Evolutionary conservation across 2,329 filamentous ascomycete species (phyloP).

Genomic region (Hypoxylon sp.): DNA sequence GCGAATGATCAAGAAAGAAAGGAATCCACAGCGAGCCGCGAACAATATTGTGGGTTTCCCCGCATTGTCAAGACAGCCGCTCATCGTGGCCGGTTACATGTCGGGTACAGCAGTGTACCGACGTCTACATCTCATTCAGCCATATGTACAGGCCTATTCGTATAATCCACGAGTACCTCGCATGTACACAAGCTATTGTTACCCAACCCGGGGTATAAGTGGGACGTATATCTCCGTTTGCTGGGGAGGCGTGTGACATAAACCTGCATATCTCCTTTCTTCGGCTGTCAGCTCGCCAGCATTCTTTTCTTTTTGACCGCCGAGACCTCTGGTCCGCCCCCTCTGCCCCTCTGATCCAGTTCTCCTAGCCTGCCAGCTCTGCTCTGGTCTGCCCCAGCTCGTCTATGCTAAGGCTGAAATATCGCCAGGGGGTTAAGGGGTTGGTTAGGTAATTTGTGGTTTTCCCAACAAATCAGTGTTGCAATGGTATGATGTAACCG

Average conservation of each 20-base stretch:
- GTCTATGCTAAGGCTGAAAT: constrained; percentile 20
- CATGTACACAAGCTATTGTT: neutral
- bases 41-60: constrained; percentile 34
- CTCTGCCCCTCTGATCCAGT: neutral
- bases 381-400: neutral
- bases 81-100: constrained; percentile 24
- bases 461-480: constrained; percentile 16
- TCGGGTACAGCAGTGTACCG: neutral
- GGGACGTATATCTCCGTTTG: constrained; percentile 23
- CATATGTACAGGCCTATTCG: too few species aligned
- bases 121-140: too few species aligned
- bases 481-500: constrained; percentile 33
- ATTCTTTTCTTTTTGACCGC: constrained; percentile 1
- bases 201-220: constrained; percentile 20
- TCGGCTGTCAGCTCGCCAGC: neutral
- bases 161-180: neutral
- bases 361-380: neutral
- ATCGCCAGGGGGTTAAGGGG: neutral
- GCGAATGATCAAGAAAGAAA: neutral
- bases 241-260: constrained; percentile 34
- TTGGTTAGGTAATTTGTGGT: neutral
- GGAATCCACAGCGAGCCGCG: constrained; percentile 18
- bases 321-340: constrained; percentile 3
- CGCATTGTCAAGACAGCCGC: constrained; percentile 32
- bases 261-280: constrained; percentile 30